A percentile compares a stretch with the other conserved stretches of the same genome.
These are phyloP conservation scores for Penstemon barbatus DNA, from an alignment of 257 asterid species.

Conservation along the genomic window DNA sequence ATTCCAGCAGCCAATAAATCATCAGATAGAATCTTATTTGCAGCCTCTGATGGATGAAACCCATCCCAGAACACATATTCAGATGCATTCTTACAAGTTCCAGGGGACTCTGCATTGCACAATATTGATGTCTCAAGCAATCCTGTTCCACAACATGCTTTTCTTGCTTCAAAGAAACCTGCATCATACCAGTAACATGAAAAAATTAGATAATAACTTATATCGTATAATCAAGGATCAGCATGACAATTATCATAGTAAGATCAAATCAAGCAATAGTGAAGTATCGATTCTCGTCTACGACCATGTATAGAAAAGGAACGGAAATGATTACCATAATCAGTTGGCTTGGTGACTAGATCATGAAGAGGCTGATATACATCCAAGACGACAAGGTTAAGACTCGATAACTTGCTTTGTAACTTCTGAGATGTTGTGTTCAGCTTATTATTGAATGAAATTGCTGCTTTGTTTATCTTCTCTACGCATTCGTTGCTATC, in stretches of 20 bases:
- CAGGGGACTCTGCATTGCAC: conserved; percentile 70
- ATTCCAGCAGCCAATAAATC: conserved; percentile 72
- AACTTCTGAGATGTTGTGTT: conserved; percentile 62
- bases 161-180: conserved; percentile 91
- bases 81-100: conserved; percentile 78
- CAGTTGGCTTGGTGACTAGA: conserved; percentile 61
- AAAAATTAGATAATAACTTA: too few relatives aligned
- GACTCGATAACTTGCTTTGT: conserved; percentile 49
- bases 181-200: not conserved
- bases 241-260: too few relatives aligned
- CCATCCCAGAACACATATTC: conserved; percentile 91
- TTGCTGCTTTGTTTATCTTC: conserved; percentile 60
- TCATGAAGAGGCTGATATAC: conserved; percentile 66
- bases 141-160: conserved; percentile 87
- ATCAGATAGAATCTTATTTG: conserved; percentile 67
- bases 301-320: too few relatives aligned
- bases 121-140: conserved; percentile 72
- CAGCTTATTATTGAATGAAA: conserved; percentile 70
- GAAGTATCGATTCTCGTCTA: too few relatives aligned
- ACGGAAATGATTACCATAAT: conserved; percentile 46
- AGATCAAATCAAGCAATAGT: too few relatives aligned
- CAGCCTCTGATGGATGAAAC: conserved; percentile 81
- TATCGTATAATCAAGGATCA: too few relatives aligned
- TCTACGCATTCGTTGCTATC: conserved; percentile 66
- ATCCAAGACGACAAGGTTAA: conserved; percentile 71